Conservation (phyloP, 805 yeast species). For the Candida cerambycidarum region DNA sequence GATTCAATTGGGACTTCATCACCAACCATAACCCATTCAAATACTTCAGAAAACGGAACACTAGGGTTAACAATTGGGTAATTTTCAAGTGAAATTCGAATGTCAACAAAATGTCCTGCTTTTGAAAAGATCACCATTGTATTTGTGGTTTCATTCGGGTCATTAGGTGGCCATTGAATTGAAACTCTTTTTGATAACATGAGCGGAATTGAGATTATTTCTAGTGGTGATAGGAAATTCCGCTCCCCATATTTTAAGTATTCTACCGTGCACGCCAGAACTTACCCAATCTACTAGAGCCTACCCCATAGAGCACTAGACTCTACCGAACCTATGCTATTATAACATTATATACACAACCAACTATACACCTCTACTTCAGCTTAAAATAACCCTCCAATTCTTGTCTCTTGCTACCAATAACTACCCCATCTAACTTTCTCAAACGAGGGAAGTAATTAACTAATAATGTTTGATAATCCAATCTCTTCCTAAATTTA, state of each 20-base stretch:
- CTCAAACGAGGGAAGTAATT: constrained; percentile 32
- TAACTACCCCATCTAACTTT: constrained; percentile 36
- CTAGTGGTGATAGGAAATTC: too few species aligned
- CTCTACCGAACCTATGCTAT: too few species aligned
- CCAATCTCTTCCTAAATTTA: constrained; percentile 22
- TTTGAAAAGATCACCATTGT: constrained; percentile 52
- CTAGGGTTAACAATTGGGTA: constrained; percentile 16
- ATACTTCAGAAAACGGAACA: constrained; percentile 27
- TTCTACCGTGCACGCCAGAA: too few species aligned
- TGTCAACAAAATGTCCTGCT: constrained; percentile 47
- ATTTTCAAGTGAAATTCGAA: constrained; percentile 27
- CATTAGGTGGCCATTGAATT: constrained; percentile 51
- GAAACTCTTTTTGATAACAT: constrained; percentile 48
- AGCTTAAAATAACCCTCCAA: constrained; percentile 8
- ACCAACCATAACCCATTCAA: constrained; percentile 63
- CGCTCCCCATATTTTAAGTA: too few species aligned
- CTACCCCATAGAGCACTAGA: too few species aligned
- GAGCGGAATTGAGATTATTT: constrained; percentile 11
- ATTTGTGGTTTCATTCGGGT: constrained; percentile 42
- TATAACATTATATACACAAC: too few species aligned
- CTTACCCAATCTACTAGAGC: too few species aligned
- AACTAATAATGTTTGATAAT: constrained; percentile 36
- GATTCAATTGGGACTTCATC: constrained; percentile 29
- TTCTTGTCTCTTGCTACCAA: constrained; percentile 14
- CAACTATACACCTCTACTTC: too few species aligned